Evolutionary conservation across 1,284 basidiomycete species (phyloP), one percentile per base, ranked within the genome.

Genomic region (Ceratobasidium sp.): DNA sequence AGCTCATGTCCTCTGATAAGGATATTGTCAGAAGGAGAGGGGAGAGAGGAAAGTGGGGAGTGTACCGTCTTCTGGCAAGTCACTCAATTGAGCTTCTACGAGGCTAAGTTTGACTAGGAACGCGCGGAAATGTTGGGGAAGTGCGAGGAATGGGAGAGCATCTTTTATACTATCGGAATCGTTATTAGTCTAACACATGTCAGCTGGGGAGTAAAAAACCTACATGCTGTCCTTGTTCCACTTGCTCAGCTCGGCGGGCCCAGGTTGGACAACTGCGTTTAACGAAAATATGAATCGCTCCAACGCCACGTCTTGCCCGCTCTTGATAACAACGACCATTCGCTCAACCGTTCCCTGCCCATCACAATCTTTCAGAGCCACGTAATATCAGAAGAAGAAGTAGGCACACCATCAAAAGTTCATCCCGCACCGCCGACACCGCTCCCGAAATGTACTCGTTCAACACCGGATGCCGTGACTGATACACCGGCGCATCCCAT

Each of bases 401-500:
- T 26, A 14, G 30, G 78, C 86, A 67, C 77, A 92, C 93, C 76
- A 85, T 83, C 21, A 85, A 79, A 9, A 98, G 83, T 79, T 98
- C 95, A 73, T 92, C 89, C 6, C 85, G 83, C 7, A 96, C 80
- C 16, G 92, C 90, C 74, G 89, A 89, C 64, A 95, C 85, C 0
- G 93, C 91, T 13, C 91, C 90, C 9, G 91, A 88, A 62, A 98
- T 91, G 80, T 98, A 98, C 54, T 92, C 89, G 77, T 93, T 92
- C 59, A 98, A 84, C 32, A 87, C 88, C 0, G 95, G 95, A 79
- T 96, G 94, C 5, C 95, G 91, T 3, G 93, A 95, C 81, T 98
- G 94, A 79, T 91, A 98, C 23, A 97, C 94, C 0, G 94, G 91
- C 0, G 91, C 91, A 69, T 93, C 89, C 81, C 96, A 97, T 79